Evolutionary conservation across 2,329 filamentous ascomycete genomes (phyloP), one percentile per base, ranked within the genome.

Genomic region (Xylaria multiplex): DNA sequence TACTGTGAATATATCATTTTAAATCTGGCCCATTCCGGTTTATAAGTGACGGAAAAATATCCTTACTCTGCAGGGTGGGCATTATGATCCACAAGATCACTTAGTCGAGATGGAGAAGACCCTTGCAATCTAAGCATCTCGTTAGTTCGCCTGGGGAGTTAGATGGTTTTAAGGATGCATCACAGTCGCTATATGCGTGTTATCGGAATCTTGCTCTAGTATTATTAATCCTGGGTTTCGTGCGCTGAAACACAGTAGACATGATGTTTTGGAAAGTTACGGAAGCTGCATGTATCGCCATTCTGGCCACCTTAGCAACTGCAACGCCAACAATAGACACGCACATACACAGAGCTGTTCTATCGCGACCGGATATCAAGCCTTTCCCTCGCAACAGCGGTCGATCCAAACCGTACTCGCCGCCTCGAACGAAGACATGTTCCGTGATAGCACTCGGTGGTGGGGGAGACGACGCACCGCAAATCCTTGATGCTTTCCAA

Each of bases 401-500:
- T 3, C 71, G 70, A 19, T 16, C 52, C 9, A 58, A n/a, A 49
- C 67, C 56, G 2, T 19, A 48, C 13, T 64, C 68, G 9, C 35
- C 61, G 11, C 50, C 48, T 16, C 60, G 68, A 35, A 68, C 57
- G 19, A 68, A 61, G 54, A 8, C 42, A 3, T 71, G 70, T 57
- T 50, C 65, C n/a, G 68, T 71, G 8, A 46, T 13, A 42, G 60
- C 69, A n/a, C 42, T 53, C 0, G 62, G 59, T 37, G 16, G 50
- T 6, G 64, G 55, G 14, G 45, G 64, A 16, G 73, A 77, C 52
- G 75, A 76, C 45, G 71, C 73, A 35, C 53, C 69, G n/a, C 52
- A 81, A 56, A 85, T 90, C 62, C 73, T 89, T 2, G 72, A 79
- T 0, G 86, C 86, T 1, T 77, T 89, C 64, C 78, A 85, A 37